These are phyloP conservation scores for Parvularia atlantis DNA, from an alignment of 78 protist species.

Conservation along the genomic window DNA sequence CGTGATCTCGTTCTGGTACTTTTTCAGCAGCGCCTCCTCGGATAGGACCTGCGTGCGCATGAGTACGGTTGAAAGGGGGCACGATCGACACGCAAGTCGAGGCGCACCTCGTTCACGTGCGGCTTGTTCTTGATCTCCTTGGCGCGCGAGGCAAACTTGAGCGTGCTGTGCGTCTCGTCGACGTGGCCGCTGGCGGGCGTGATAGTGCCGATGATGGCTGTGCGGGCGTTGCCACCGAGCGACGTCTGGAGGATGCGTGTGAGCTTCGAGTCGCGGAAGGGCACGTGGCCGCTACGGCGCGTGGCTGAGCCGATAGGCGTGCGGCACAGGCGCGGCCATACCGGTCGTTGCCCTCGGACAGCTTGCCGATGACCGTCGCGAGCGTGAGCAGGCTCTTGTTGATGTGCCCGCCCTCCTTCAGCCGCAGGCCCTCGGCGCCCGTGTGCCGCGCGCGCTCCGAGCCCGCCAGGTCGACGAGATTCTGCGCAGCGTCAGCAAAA, in stretches of 20 bases:
- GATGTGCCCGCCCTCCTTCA: slow-evolving; percentile 72
- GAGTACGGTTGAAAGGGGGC: too few species aligned
- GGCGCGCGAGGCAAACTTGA: slow-evolving; percentile 75
- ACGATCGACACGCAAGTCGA: too few species aligned
- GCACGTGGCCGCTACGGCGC: slow-evolving; percentile 24
- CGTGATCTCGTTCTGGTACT: too few species aligned
- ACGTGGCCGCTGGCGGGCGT: slow-evolving; percentile 41
- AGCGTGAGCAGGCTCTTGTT: slow-evolving; percentile 64
- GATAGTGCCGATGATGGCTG: slow-evolving; percentile 36
- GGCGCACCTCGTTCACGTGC: slow-evolving; percentile 55
- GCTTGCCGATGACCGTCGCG: slow-evolving; percentile 58
- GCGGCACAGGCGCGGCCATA: neutral
- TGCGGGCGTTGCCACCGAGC: slow-evolving; percentile 70
- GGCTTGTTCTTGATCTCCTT: slow-evolving; percentile 70
- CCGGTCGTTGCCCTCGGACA: slow-evolving; percentile 28
- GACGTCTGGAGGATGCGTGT: slow-evolving; percentile 65
- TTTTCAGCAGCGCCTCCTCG: too few species aligned
- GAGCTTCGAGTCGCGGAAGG: slow-evolving; percentile 67
- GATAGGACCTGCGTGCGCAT: too few species aligned
- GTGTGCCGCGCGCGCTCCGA: slow-evolving; percentile 59
- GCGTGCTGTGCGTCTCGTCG: slow-evolving; percentile 53
- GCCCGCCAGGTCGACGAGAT: slow-evolving; percentile 85
- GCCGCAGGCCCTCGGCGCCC: slow-evolving; percentile 65
- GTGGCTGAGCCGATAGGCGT: neutral
- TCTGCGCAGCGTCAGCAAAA: too few species aligned